Percentiles rank a stretch among this genome's conserved stretches.
phyloP scores from a whole-genome alignment of 345 rosid genomes.

The Euphorbia pulcherrima region DNA sequence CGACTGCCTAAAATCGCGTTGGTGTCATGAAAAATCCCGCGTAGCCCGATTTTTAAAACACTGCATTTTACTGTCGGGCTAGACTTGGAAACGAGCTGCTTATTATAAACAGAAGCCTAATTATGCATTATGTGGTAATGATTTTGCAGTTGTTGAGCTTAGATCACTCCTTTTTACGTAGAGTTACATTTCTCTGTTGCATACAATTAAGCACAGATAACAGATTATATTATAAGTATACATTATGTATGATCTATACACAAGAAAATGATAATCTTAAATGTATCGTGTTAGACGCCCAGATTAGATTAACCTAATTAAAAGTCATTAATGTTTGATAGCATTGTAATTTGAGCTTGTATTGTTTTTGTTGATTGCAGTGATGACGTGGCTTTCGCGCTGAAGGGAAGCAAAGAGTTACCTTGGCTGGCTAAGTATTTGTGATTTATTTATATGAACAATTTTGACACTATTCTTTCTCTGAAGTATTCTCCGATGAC shows the following conservation, averaged over 20 bases:
- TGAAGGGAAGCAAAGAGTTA: conserved; percentile 70
- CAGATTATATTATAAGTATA: too few relatives aligned
- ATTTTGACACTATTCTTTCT: conserved; percentile 22
- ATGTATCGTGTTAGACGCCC: too few relatives aligned
- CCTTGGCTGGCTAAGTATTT: conserved; percentile 84
- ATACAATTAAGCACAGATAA: too few relatives aligned
- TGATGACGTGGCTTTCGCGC: conserved; percentile 88
- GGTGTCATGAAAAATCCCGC: too few relatives aligned
- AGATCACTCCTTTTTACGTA: neutral
- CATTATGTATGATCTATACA: too few relatives aligned
- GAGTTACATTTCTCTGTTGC: too few relatives aligned
- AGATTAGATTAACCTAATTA: too few relatives aligned
- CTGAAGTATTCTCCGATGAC: neutral
- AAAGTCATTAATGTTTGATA: neutral
- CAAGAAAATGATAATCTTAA: too few relatives aligned
- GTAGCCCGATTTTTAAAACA: too few relatives aligned
- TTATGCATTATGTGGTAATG: neutral
- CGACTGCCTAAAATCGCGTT: too few relatives aligned
- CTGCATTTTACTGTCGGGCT: neutral
- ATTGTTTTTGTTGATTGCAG: conserved; percentile 38
- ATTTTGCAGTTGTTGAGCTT: neutral
- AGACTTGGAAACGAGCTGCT: neutral
- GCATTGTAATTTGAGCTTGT: conserved; percentile 9
- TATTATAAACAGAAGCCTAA: too few relatives aligned
- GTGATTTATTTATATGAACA: conserved; percentile 36